Base-by-base conservation (phyloP, 2,329 filamentous ascomycete genomes). In the Fusarium metavorans region DNA sequence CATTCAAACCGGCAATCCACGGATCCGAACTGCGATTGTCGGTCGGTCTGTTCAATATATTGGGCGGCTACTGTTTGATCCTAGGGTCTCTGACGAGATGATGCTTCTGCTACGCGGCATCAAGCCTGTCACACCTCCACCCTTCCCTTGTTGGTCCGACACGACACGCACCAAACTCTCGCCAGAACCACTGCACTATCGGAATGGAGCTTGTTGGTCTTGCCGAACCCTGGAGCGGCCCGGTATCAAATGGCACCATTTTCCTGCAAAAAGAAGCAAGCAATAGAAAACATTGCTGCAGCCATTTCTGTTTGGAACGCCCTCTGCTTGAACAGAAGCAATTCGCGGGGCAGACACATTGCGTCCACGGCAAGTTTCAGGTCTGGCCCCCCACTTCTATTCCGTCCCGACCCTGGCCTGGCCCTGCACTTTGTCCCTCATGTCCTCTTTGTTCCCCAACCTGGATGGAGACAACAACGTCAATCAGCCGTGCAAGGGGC, bases 361-460 rank as follows among this genome's bases (percentile, higher is more conserved):
- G 67, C 58, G 63, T 56, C 74, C 60, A 70, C 56, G 75, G 74
- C 70, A 72, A 56, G 77, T 78, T 78, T 78, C 77, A 78, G 77
- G 76, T 75, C 50, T 48, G 37, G 52, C 58, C 65, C 54, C 71
- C 71, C 69, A 67, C 67, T 64, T 57, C 43, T 57, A 2, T 30
- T 68, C 56, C 54, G 45, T 39, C 56, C 30, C 35, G 27, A 62
- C 65, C 67, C 73, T 54, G 61, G 70, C 48, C 10, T 30, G 61
- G 70, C 48, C 25, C 30, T 27, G 48, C 48, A 52, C 37, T 70
- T 68, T 54, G 61, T 71, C 48, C 39, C 56, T 74, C 25, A 60
- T 37, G 11, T 61, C 66, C 34, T 71, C 35, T 25, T 37, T 58
- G 35, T 37, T 39, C 54, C 34, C 54, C 54, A 25, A 57, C 52